Evolutionary conservation across 768 basidiomycete genomes (phyloP).

Genomic region (Sistotremastrum niveocremeum): DNA sequence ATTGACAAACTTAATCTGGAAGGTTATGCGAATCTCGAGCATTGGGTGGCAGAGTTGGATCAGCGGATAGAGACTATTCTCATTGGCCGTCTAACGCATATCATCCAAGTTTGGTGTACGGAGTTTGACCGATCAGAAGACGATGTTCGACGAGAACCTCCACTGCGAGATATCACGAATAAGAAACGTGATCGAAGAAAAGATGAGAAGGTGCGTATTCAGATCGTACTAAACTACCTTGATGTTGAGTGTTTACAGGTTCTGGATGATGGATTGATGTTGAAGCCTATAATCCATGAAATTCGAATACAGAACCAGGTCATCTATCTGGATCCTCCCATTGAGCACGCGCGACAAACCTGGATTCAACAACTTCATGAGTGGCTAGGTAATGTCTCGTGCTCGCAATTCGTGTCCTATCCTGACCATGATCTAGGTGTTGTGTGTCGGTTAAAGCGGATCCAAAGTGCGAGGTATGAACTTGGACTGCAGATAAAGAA

Average conservation of each 20-base stretch:
- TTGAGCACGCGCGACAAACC: slow-evolving; percentile 81
- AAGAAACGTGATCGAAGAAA: slow-evolving; percentile 62
- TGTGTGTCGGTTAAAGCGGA: slow-evolving; percentile 72
- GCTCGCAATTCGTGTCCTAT: not conserved
- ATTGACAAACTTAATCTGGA: slow-evolving; percentile 93
- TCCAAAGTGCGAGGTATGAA: slow-evolving; percentile 94
- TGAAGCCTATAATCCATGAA: slow-evolving; percentile 87
- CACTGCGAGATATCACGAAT: slow-evolving; percentile 39
- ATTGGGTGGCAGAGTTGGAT: slow-evolving; percentile 77
- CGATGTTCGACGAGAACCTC: slow-evolving; percentile 42
- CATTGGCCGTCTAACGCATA: slow-evolving; percentile 55
- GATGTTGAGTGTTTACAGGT: slow-evolving; percentile 26
- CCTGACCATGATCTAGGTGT: slow-evolving; percentile 36
- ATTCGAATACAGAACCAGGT: slow-evolving; percentile 98
- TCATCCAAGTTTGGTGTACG: slow-evolving; percentile 77
- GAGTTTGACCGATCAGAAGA: slow-evolving; percentile 77
- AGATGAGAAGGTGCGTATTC: slow-evolving; percentile 56
- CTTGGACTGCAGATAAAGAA: slow-evolving; percentile 83
- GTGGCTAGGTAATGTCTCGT: slow-evolving; percentile 51
- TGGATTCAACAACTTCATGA: slow-evolving; percentile 87
- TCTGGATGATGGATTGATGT: slow-evolving; percentile 55
- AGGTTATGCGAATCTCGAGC: slow-evolving; percentile 87
- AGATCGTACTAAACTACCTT: not conserved
- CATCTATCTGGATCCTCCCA: slow-evolving; percentile 95
- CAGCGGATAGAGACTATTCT: slow-evolving; percentile 74